phyloP scores from a whole-genome alignment of 306 rosid genomes.

The Vachellia pachyceras region DNA sequence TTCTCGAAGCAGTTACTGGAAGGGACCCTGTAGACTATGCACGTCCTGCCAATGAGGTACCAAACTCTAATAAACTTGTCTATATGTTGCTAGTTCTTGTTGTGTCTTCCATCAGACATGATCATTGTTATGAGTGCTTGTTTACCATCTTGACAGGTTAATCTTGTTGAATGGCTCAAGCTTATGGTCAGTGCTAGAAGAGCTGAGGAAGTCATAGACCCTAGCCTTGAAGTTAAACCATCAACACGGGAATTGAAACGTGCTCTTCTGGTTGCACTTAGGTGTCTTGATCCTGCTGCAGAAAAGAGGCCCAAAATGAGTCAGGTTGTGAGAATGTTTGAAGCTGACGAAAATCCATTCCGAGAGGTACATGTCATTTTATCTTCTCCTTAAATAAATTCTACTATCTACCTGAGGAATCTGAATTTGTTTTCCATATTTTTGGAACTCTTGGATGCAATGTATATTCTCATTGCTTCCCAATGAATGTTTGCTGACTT shows the following conservation, averaged over 20 bases:
- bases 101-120: background rate
- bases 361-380: slow-evolving; percentile 54
- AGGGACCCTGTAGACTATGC: slow-evolving; percentile 95
- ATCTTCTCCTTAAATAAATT: background rate
- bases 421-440: slow-evolving; percentile 12
- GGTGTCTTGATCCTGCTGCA: slow-evolving; percentile 76
- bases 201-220: slow-evolving; percentile 74
- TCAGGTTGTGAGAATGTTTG: slow-evolving; percentile 79
- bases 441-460: background rate
- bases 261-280: slow-evolving; percentile 66
- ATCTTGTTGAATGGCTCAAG: slow-evolving; percentile 85
- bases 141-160: slow-evolving; percentile 58
- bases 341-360: slow-evolving; percentile 74
- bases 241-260: slow-evolving; percentile 65
- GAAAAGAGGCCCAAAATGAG: slow-evolving; percentile 83
- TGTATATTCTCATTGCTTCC: background rate
- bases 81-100: slow-evolving; percentile 9
- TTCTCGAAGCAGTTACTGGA: slow-evolving; percentile 87
- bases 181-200: slow-evolving; percentile 80
- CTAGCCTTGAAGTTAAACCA: slow-evolving; percentile 67
- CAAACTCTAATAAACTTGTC: slow-evolving; percentile 10
- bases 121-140: background rate
- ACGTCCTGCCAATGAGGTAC: slow-evolving; percentile 84
- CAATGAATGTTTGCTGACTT: background rate
- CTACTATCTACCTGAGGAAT: background rate